Conservation (phyloP, 176 grass and related monocot species). For the Bromus sterilis region DNA sequence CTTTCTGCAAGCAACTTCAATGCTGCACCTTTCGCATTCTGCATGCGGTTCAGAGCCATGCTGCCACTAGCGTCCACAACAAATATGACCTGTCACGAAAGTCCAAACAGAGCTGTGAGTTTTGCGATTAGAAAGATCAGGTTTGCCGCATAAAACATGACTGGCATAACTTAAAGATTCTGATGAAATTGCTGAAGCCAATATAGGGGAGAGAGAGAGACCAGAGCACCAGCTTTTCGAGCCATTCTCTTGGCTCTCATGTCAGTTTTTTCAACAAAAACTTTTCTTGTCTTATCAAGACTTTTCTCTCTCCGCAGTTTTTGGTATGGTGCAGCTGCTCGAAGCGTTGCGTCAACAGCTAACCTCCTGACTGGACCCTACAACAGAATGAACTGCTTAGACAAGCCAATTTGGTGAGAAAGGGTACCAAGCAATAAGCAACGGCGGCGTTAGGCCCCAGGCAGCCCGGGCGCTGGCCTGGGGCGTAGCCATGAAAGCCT, state of each 20-base stretch:
- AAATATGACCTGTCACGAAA: constrained; percentile 80
- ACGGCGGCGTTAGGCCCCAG: too few species aligned
- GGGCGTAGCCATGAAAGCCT: too few species aligned
- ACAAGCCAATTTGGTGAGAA: constrained; percentile 14
- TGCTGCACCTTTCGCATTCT: constrained; percentile 96
- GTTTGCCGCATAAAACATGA: not conserved
- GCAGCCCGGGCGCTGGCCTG: too few species aligned
- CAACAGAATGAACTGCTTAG: constrained; percentile 22
- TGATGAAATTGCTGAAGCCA: not conserved
- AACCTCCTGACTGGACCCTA: constrained; percentile 93
- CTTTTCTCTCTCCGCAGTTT: constrained; percentile 75
- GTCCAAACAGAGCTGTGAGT: not conserved
- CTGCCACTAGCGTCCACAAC: constrained; percentile 98
- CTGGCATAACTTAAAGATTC: not conserved
- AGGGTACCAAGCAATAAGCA: constrained; percentile 1
- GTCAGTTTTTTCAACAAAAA: constrained; percentile 94
- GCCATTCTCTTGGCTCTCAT: constrained; percentile 99
- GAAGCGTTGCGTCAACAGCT: constrained; percentile 95
- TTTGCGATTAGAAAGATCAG: not conserved
- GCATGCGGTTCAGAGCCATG: constrained; percentile 99
- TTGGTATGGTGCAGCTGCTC: constrained; percentile 98
- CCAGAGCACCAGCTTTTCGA: constrained; percentile 96
- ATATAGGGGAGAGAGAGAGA: constrained; percentile 23
- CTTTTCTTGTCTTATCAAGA: constrained; percentile 64
- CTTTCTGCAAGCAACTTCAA: constrained; percentile 96